Evolutionary conservation across 306 rosid genomes (phyloP), one percentile per base, ranked within the genome.

Genomic region (Spatholobus suberectus): DNA sequence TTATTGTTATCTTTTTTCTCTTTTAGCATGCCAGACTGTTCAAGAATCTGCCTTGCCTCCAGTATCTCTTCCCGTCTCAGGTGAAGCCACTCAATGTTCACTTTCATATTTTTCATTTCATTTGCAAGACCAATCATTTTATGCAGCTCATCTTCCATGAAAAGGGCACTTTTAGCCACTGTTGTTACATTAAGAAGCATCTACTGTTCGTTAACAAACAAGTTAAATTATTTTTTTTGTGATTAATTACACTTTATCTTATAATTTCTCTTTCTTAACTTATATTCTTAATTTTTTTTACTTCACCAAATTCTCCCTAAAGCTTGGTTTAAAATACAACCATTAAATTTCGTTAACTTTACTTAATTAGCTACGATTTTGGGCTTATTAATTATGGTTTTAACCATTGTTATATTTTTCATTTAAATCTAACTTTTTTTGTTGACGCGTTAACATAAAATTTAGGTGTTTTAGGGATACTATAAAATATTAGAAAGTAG

Each of bases 41-140:
- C 13, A 4, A 75, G 4, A 38, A 37, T 7, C 40, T 27, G 11
- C 34, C 44, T 80, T 47, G 75, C 85, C 26, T 69, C 55, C 14
- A 46, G 79, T 23, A 85, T 47, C 61, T 68, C 70, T 27, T 5
- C 17, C 43, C 80, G 47, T 32, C 62, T 74, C 14, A 0, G 1
- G 27, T 18, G 62, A 37, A 80, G 85, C 85, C 87, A 68, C 8
- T 32, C 78, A 47, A 68, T 34, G 7, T 79, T 69, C 26, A 78
- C 54, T 17, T 65, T 32, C n/a, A 18, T 13, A 3, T 7, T 11
- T 34, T 43, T 41, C 0, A 79, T n/a, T 0, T 54, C 76, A 29
- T 32, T 17, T 0, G 59, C 75, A 4, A 21, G 66, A 12, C 0
- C 29, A 43, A 84, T 79, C 77, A 23, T 79, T 4, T 5, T 27